A percentile compares a stretch with the other conserved stretches of the same genome.
phyloP scores from a whole-genome alignment of 1,284 basidiomycete species.

The Peniophora sp. region DNA sequence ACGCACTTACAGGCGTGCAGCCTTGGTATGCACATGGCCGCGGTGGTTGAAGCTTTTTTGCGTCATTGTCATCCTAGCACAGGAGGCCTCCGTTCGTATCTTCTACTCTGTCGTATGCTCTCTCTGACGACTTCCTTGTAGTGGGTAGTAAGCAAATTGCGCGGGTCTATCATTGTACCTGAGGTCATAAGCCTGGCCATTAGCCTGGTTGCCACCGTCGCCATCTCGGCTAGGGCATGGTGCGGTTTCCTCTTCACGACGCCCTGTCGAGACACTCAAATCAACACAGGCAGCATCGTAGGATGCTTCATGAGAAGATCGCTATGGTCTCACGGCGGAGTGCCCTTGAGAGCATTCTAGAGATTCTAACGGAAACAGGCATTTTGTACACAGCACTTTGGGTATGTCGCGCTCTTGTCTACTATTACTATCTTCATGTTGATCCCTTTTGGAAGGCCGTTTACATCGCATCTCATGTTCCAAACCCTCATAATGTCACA shows the following conservation, averaged over 20 bases:
- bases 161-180: background rate
- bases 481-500: too few species aligned
- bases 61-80: too few species aligned
- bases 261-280: background rate
- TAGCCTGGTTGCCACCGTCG: background rate
- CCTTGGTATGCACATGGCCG: too few species aligned
- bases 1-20: too few species aligned
- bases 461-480: too few species aligned
- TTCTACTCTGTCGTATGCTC: too few species aligned
- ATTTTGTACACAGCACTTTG: background rate
- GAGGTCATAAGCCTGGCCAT: background rate
- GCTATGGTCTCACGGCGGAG: background rate
- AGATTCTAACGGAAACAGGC: background rate
- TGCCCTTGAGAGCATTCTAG: background rate
- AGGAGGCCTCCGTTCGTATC: too few species aligned
- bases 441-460: too few species aligned
- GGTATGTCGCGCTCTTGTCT: background rate
- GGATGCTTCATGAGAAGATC: background rate
- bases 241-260: background rate
- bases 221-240: background rate
- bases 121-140: too few species aligned
- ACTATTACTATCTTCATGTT: too few species aligned
- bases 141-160: too few species aligned
- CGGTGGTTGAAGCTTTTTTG: too few species aligned
- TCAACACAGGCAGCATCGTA: background rate